phyloP scores from a whole-genome alignment of 208 protist species.

The Naegleria lovaniensis region DNA sequence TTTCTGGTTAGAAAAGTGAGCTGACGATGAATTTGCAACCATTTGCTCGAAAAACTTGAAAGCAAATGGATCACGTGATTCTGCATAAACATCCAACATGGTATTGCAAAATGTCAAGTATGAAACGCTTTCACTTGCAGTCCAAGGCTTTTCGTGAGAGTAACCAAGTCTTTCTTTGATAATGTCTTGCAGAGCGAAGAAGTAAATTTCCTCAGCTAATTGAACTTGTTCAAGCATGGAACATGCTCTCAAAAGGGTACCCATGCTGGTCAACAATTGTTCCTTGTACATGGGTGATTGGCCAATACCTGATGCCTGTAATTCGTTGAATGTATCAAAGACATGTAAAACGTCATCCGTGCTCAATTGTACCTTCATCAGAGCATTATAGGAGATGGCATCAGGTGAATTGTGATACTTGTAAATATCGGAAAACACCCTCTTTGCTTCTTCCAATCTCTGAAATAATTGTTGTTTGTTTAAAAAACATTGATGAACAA shows the following conservation, averaged over 20 bases:
- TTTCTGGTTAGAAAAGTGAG: background rate
- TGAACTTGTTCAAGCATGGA: background rate
- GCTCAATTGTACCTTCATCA: slow-evolving; percentile 19
- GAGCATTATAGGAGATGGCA: background rate
- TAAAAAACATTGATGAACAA: background rate
- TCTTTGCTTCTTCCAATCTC: slow-evolving; percentile 16
- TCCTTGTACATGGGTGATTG: background rate
- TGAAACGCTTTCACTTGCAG: background rate
- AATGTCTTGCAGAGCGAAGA: background rate
- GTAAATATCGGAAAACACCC: background rate
- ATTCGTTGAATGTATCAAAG: slow-evolving; percentile 18
- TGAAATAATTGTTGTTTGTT: background rate
- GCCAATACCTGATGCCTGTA: background rate
- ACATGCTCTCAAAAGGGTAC: slow-evolving; percentile 12
- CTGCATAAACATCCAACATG: slow-evolving; percentile 10
- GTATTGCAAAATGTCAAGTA: slow-evolving; percentile 16
- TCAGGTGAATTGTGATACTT: background rate
- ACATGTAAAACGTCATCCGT: background rate
- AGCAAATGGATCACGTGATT: background rate
- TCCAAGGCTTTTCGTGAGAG: background rate
- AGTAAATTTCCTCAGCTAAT: slow-evolving; percentile 29
- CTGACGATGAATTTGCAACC: background rate
- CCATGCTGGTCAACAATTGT: background rate
- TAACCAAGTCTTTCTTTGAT: background rate
- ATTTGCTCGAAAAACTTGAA: background rate